Evolutionary conservation across 2,329 filamentous ascomycete genomes (phyloP), one percentile per base, ranked within the genome.

Genomic region (Trichoderma atroviride): DNA sequence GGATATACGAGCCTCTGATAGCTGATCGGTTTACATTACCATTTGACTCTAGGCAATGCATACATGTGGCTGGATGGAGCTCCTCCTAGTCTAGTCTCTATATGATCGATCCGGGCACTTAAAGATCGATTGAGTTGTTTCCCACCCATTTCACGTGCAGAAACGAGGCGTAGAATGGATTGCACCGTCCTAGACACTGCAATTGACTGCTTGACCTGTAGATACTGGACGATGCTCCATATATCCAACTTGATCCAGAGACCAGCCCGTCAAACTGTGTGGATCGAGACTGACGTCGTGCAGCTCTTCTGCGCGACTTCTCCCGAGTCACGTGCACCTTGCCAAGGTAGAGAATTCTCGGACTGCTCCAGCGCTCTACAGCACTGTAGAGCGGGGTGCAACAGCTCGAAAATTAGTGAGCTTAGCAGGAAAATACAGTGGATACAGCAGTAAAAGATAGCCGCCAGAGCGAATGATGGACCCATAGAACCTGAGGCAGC

Each of bases 401-500:
- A 35, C 47, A 14, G 47, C 60, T 37, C 14, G 24, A 53, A n/a
- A 64, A n/a, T 43, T 33, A 64, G 61, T 55, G 61, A 33, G 16
- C 16, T 27, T 53, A 63, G 60, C 24, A 43, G 60, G 7, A 58
- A 37, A 43, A 5, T 35, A 24, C 11, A 52, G 59, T 52, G 59
- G 57, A 29, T 24, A 22, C 6, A 24, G 33, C 35, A 43, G 58
- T 7, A 27, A 19, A 33, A 33, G 33, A 33, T 9, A 0, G 33
- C 31, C 29, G 29, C 29, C 4, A 11, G 10, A 9, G 6, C 22
- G 31, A 33, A 10, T 10, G 37, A 19, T 19, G 14, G 14, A 24
- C 11, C 24, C n/a, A 63, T 43, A 16, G 37, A 69, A 67, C 75
- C 75, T 76, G 70, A 77, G 76, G 75, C 76, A 78, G 35, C 70